These are phyloP conservation scores for Phialophora chinensis DNA, from an alignment of 2,329 filamentous ascomycete genomes.

Conservation along the genomic window DNA sequence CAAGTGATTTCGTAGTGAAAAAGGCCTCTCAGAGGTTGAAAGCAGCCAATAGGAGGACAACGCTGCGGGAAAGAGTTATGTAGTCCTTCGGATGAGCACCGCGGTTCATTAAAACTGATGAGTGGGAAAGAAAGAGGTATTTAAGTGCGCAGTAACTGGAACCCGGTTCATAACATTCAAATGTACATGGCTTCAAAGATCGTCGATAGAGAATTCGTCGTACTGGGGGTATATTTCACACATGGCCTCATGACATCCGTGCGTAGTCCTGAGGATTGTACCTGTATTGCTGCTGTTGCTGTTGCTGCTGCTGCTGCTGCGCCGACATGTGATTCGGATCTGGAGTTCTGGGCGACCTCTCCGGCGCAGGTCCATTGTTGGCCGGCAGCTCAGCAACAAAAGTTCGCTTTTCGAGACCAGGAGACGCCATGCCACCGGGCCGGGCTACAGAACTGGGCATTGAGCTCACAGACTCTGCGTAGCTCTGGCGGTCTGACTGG, in stretches of 20 bases:
- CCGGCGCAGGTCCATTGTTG: constrained; percentile 2
- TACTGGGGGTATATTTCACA: background rate
- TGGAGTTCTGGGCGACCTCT: constrained; percentile 26
- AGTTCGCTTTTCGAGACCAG: constrained; percentile 30
- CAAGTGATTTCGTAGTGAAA: background rate
- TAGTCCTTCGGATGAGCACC: background rate
- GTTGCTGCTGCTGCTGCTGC: constrained; percentile 18
- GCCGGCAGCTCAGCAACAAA: constrained; percentile 33
- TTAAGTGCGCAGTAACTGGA: background rate
- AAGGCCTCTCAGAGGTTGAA: background rate
- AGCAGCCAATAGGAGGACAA: background rate
- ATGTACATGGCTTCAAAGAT: constrained; percentile 20
- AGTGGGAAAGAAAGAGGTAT: background rate
- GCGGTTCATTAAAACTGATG: background rate
- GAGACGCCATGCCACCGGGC: constrained; percentile 23
- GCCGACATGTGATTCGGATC: constrained; percentile 25
- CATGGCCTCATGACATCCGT: constrained; percentile 25
- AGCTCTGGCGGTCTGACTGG: constrained; percentile 32
- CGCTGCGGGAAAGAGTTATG: background rate
- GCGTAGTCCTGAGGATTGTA: constrained; percentile 37
- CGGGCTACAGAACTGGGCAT: constrained; percentile 28
- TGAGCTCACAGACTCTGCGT: constrained; percentile 31
- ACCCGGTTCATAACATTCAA: background rate
- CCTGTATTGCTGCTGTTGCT: constrained; percentile 29
- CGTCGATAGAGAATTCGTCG: constrained; percentile 20